A percentile compares a stretch with the other conserved stretches of the same genome.
Conservation (phyloP, 2,329 filamentous ascomycete genomes). For the Ploettnerulaceae sp. region DNA sequence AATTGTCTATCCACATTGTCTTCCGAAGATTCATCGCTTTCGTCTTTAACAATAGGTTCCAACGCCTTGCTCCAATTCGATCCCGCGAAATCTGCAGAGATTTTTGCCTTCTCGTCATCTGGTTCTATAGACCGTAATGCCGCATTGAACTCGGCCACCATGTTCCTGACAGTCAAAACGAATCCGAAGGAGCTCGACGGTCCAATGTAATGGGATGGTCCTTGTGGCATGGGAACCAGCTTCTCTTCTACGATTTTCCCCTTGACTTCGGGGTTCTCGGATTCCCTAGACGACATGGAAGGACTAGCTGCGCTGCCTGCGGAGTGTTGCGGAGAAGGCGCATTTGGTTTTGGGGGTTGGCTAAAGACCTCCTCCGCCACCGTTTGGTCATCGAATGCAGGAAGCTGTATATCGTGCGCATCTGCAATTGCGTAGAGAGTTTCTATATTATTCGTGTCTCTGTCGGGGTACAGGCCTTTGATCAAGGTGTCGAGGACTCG, state of each 20-base stretch:
- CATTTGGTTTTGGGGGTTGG: constrained; percentile 16
- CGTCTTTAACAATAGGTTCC: constrained; percentile 29
- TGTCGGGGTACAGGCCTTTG: constrained; percentile 38
- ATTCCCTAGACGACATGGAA: constrained; percentile 18
- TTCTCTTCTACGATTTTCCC: constrained; percentile 26
- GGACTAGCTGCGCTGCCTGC: constrained; percentile 17
- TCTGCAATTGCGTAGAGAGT: constrained; percentile 38
- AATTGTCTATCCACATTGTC: constrained; percentile 12
- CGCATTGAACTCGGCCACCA: constrained; percentile 31
- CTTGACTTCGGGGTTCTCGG: constrained; percentile 10
- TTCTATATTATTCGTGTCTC: constrained; percentile 37
- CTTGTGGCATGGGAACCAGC: constrained; percentile 27
- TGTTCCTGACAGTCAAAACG: constrained; percentile 28
- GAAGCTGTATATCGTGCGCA: constrained; percentile 37
- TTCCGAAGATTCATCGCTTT: constrained; percentile 27
- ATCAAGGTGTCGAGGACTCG: constrained; percentile 40
- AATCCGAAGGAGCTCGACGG: constrained; percentile 33
- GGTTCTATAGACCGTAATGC: constrained; percentile 21
- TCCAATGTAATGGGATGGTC: constrained; percentile 32
- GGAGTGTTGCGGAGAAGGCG: constrained; percentile 18
- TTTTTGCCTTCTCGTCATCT: constrained; percentile 26
- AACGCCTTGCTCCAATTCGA: constrained; percentile 31
- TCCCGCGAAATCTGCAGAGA: constrained; percentile 28
- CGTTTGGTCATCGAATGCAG: constrained; percentile 29
- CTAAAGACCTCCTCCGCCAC: constrained; percentile 27